phyloP scores from a whole-genome alignment of 768 basidiomycete genomes.

The Astraeus odoratus region DNA sequence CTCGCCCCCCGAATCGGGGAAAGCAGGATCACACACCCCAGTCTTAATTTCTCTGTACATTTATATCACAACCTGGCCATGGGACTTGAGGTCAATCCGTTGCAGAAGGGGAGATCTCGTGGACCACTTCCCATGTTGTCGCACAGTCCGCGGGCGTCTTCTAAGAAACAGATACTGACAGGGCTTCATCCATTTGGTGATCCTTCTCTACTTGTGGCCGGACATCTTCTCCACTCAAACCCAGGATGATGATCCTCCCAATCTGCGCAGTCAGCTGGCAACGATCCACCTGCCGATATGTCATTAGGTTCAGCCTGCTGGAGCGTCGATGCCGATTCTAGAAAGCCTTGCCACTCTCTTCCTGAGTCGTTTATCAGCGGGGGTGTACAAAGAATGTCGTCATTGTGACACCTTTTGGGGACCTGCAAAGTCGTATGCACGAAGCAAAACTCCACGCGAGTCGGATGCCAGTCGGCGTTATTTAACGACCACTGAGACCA shows the following conservation, averaged over 20 bases:
- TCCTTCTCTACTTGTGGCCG: constrained; percentile 17
- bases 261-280: constrained; percentile 32
- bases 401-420: constrained; percentile 20
- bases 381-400: constrained; percentile 29
- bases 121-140: constrained; percentile 6
- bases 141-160: neutral
- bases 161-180: constrained; percentile 5
- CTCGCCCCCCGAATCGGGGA: neutral
- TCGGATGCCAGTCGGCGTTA: neutral
- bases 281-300: constrained; percentile 26
- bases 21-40: neutral
- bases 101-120: constrained; percentile 4
- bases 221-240: constrained; percentile 35
- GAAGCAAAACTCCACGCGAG: constrained; percentile 3
- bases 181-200: constrained; percentile 34
- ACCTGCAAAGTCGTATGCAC: constrained; percentile 26
- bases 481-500: neutral
- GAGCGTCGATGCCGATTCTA: constrained; percentile 1
- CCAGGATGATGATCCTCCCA: constrained; percentile 38
- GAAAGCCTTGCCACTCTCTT: neutral
- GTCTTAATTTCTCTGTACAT: constrained; percentile 3
- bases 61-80: constrained; percentile 1
- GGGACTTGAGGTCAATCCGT: constrained; percentile 3
- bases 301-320: constrained; percentile 23
- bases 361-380: constrained; percentile 25